A percentile compares a stretch with the other conserved stretches of the same genome.
These are phyloP conservation scores for Obba rivulosa DNA, from an alignment of 768 basidiomycete genomes.

Conservation along the genomic window DNA sequence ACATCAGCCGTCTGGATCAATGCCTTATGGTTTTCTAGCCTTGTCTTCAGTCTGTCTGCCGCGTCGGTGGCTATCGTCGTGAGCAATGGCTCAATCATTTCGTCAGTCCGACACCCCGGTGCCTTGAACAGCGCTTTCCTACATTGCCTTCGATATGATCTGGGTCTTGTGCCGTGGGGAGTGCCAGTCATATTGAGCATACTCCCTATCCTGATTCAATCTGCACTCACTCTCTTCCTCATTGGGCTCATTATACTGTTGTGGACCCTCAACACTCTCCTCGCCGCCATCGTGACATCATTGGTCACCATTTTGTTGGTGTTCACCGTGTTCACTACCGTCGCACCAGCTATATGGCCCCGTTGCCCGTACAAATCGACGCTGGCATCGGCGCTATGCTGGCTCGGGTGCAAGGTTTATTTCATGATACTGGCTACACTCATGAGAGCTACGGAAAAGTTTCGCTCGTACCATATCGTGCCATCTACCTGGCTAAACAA, in stretches of 20 bases:
- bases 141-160: conserved; percentile 1
- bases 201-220: background rate
- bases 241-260: background rate
- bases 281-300: background rate
- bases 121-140: background rate
- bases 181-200: background rate
- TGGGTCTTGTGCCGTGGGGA: background rate
- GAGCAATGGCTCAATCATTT: conserved; percentile 14
- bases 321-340: background rate
- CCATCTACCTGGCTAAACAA: too few relatives aligned
- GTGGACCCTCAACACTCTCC: conserved; percentile 1
- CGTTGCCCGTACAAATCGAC: conserved; percentile 3
- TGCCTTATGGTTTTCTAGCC: conserved; percentile 10
- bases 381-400: background rate
- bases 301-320: background rate
- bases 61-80: conserved; percentile 11
- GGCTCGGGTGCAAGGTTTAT: too few relatives aligned
- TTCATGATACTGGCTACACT: too few relatives aligned
- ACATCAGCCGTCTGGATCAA: conserved; percentile 2
- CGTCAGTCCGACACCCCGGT: background rate
- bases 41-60: conserved; percentile 8
- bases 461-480: too few relatives aligned
- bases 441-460: too few relatives aligned
- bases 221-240: background rate
- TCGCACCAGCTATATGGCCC: background rate